Conservation (phyloP, 1,139 yeast genomes). For the Geotrichum bryndzae region DNA sequence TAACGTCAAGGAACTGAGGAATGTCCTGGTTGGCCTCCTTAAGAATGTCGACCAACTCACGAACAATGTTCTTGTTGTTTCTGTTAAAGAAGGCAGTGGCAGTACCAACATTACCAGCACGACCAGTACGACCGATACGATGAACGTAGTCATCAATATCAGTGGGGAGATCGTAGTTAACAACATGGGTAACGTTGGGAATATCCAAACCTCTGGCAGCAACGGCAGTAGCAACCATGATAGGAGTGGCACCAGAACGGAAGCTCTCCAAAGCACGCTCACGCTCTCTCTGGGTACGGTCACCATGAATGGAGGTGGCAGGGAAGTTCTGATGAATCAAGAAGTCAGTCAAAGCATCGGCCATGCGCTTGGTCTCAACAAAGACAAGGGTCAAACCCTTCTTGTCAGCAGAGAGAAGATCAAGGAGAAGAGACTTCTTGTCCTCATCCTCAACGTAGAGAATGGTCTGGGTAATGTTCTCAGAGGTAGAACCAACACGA, state of each 20-base stretch:
- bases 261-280: slow-evolving; percentile 91
- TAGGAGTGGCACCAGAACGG: slow-evolving; percentile 81
- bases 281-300: slow-evolving; percentile 96
- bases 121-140: slow-evolving; percentile 99
- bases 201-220: slow-evolving; percentile 99
- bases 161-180: slow-evolving; percentile 92
- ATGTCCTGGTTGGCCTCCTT: slow-evolving; percentile 96
- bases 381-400: slow-evolving; percentile 83
- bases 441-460: slow-evolving; percentile 93
- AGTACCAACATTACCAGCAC: slow-evolving; percentile 98
- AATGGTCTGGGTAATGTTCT: slow-evolving; percentile 91
- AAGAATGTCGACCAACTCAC: slow-evolving; percentile 81
- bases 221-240: slow-evolving; percentile 96
- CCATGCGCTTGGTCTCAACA: slow-evolving; percentile 98
- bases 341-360: slow-evolving; percentile 90
- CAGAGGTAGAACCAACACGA: slow-evolving; percentile 96
- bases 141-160: slow-evolving; percentile 98
- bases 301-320: slow-evolving; percentile 98
- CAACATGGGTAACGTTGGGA: slow-evolving; percentile 96
- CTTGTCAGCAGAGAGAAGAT: slow-evolving; percentile 74
- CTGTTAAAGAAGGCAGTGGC: slow-evolving; percentile 98
- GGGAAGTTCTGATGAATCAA: slow-evolving; percentile 85
- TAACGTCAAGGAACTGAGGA: slow-evolving; percentile 76
- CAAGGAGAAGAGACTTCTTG: slow-evolving; percentile 86
- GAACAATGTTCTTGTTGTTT: slow-evolving; percentile 82